phyloP scores from a whole-genome alignment of 2,329 filamentous ascomycete species.

The Aspergillus neotritici region DNA sequence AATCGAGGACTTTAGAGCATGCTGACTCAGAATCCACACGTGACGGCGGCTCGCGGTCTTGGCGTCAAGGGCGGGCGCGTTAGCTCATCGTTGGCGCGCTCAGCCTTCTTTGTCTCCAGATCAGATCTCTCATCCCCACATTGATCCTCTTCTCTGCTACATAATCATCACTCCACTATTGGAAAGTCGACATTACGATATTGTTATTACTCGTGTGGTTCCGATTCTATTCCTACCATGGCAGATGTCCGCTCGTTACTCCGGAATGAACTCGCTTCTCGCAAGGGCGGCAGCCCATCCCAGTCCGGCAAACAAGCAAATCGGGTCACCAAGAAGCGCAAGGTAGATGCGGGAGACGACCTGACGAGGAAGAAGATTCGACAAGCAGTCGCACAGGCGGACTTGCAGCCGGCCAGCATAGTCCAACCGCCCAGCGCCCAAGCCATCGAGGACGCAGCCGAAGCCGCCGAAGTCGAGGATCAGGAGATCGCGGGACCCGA shows the following conservation, averaged over 20 bases:
- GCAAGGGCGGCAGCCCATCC: conserved; percentile 57
- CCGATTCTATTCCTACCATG: conserved; percentile 49
- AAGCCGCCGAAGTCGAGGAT: conserved; percentile 23
- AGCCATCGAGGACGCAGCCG: conserved; percentile 20
- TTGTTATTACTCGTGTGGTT: background rate
- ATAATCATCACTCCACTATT: too few relatives aligned
- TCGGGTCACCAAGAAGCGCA: conserved; percentile 50
- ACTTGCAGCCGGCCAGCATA: conserved; percentile 28
- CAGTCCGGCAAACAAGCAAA: conserved; percentile 38
- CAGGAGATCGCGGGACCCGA: conserved; percentile 22
- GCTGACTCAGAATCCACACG: conserved; percentile 14
- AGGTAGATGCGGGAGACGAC: conserved; percentile 42
- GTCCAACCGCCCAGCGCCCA: conserved; percentile 19
- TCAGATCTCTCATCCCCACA: conserved; percentile 21
- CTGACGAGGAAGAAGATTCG: conserved; percentile 42
- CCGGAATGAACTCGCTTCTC: conserved; percentile 68
- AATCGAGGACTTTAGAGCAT: background rate
- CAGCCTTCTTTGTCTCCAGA: conserved; percentile 10
- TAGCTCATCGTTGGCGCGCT: conserved; percentile 15
- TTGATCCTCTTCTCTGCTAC: conserved; percentile 1
- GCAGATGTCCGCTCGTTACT: conserved; percentile 74
- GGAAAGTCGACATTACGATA: too few relatives aligned
- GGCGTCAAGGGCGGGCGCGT: conserved; percentile 19
- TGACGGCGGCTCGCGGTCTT: conserved; percentile 17
- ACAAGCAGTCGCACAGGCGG: conserved; percentile 27